Percentiles rank a stretch among this genome's conserved stretches.
Evolutionary conservation across 306 rosid genomes (phyloP).

Genomic region (Urtica urens): DNA sequence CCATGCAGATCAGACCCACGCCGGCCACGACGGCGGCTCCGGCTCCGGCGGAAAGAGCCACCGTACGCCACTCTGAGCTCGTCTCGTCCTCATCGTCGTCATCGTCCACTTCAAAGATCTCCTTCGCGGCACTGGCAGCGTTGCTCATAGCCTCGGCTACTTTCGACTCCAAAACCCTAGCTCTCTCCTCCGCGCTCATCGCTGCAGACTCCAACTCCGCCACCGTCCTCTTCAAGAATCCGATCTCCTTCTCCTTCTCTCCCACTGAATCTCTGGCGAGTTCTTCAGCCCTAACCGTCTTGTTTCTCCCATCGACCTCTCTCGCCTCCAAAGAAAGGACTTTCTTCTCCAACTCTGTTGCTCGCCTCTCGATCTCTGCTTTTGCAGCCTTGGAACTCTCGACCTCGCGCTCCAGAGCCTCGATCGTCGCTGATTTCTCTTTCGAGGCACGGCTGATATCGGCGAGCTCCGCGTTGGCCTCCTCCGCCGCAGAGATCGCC

Average conservation of each 20-base stretch:
- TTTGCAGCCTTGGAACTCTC: constrained; percentile 37
- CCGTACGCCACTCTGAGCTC: constrained; percentile 41
- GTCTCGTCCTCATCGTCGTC: constrained; percentile 28
- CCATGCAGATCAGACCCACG: constrained; percentile 30
- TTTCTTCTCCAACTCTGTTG: constrained; percentile 81
- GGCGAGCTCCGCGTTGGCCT: constrained; percentile 28
- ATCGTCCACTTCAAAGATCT: constrained; percentile 24
- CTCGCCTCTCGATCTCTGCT: constrained; percentile 38
- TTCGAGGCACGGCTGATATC: constrained; percentile 37
- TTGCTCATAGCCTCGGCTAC: constrained; percentile 30
- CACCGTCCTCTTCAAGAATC: constrained; percentile 23
- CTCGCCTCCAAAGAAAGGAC: constrained; percentile 57
- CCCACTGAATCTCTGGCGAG: constrained; percentile 55
- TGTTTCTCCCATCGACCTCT: constrained; percentile 81
- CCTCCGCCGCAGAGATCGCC: constrained; percentile 35
- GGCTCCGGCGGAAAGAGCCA: no score
- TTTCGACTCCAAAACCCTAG: constrained; percentile 26
- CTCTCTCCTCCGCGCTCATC: constrained; percentile 38
- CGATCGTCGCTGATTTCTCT: constrained; percentile 42
- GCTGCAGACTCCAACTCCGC: constrained; percentile 40
- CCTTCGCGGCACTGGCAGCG: constrained; percentile 28
- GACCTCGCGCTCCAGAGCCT: constrained; percentile 43
- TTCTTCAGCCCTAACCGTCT: constrained; percentile 71
- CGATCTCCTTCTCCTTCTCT: constrained; percentile 50
- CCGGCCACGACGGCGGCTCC: constrained; percentile 62